Evolutionary conservation across 2,329 filamentous ascomycete species (phyloP).

Genomic region (Lachnellula cervina): DNA sequence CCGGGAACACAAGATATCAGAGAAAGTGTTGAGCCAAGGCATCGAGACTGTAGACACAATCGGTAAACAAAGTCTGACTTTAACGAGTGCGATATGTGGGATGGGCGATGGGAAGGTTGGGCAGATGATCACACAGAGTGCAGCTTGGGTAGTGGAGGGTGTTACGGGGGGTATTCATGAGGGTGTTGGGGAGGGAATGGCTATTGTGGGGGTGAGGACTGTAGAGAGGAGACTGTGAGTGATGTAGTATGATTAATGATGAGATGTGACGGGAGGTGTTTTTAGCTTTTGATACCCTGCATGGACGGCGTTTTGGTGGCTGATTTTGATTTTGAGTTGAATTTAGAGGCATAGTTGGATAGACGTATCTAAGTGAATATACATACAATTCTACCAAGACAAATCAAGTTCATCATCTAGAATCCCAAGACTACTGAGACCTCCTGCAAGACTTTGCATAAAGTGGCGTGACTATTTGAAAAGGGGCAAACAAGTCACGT

Average conservation of each 20-base stretch:
- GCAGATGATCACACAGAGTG: conserved; percentile 49
- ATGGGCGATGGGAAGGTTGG: conserved; percentile 64
- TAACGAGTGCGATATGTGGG: conserved; percentile 51
- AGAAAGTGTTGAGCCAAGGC: conserved; percentile 48
- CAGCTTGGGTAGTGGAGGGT: conserved; percentile 58
- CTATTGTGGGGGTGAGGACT: conserved; percentile 36
- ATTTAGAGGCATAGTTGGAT: no score
- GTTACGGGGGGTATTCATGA: conserved; percentile 64
- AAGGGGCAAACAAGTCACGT: not conserved
- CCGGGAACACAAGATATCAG: conserved; percentile 59
- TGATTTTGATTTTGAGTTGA: not conserved
- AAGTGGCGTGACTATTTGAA: not conserved
- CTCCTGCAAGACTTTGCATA: no score
- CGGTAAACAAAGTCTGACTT: conserved; percentile 45
- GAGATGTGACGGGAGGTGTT: not conserved
- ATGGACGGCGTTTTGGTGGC: not conserved
- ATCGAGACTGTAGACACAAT: conserved; percentile 49
- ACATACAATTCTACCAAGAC: no score
- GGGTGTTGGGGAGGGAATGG: conserved; percentile 52
- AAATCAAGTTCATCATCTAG: no score
- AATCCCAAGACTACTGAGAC: no score
- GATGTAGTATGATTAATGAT: conserved; percentile 3
- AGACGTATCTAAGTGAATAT: no score
- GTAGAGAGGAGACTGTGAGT: conserved; percentile 4
- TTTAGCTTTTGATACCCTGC: not conserved